Conservation (phyloP, 345 rosid species). For the Dimocarpus longan region DNA sequence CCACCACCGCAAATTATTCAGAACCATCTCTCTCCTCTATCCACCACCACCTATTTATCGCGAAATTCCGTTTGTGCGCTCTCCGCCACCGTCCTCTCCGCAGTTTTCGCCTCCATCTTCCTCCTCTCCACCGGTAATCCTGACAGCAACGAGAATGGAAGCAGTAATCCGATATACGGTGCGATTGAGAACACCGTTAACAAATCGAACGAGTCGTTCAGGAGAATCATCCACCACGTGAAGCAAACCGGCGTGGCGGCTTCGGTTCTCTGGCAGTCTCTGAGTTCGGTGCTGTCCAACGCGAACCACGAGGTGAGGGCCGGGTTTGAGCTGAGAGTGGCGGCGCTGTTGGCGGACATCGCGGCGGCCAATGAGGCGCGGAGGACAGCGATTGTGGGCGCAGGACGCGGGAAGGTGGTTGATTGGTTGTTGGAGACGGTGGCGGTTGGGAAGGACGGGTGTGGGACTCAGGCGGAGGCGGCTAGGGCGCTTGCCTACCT, state of each 20-base stretch:
- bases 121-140: constrained; percentile 31
- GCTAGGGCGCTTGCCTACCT: constrained; percentile 91
- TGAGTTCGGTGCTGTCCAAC: constrained; percentile 82
- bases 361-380: constrained; percentile 79
- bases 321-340: constrained; percentile 91
- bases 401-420: constrained; percentile 87
- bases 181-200: constrained; percentile 50
- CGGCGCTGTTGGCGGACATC: constrained; percentile 85
- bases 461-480: constrained; percentile 86
- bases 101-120: constrained; percentile 49
- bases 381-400: constrained; percentile 79
- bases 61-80: constrained; percentile 50
- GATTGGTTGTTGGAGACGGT: constrained; percentile 96
- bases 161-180: constrained; percentile 37
- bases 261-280: constrained; percentile 86
- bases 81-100: constrained; percentile 65
- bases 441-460: constrained; percentile 53
- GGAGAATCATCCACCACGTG: constrained; percentile 58
- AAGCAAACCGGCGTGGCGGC: constrained; percentile 81
- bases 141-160: neutral
- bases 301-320: constrained; percentile 93
- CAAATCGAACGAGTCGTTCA: constrained; percentile 60
- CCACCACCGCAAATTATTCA: constrained; percentile 22
- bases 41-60: constrained; percentile 29
- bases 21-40: constrained; percentile 20